phyloP scores from a whole-genome alignment of 257 asterid genomes.

The Oldenlandia corymbosa region DNA sequence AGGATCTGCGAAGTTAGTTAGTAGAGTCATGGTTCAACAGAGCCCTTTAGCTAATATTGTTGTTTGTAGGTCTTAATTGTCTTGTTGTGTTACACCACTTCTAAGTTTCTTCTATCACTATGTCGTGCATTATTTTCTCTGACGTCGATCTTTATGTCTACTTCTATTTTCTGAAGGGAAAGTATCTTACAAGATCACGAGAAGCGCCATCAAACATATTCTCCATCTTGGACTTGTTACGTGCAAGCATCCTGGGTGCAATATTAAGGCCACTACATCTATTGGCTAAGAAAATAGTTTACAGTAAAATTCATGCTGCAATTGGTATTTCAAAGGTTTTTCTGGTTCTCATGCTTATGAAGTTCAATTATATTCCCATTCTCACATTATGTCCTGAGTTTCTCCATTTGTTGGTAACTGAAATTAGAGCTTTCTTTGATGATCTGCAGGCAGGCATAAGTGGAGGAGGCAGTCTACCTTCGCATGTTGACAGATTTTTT shows the following conservation, averaged over 20 bases:
- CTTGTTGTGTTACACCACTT: not conserved
- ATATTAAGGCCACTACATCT: slow-evolving; percentile 67
- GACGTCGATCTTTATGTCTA: not conserved
- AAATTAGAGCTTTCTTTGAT: slow-evolving; percentile 7
- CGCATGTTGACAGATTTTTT: slow-evolving; percentile 75
- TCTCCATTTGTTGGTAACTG: slow-evolving; percentile 3
- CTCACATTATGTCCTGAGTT: not conserved
- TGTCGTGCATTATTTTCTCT: not conserved
- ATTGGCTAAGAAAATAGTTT: slow-evolving; percentile 70
- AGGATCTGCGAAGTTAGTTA: not conserved
- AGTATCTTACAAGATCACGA: slow-evolving; percentile 57
- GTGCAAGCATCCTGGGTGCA: slow-evolving; percentile 57
- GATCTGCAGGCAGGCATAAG: slow-evolving; percentile 65
- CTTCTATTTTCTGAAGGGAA: slow-evolving; percentile 50
- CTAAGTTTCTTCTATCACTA: not conserved
- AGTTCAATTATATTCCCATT: slow-evolving; percentile 5
- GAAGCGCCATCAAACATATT: slow-evolving; percentile 56
- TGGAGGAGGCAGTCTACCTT: slow-evolving; percentile 93
- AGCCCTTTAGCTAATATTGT: not conserved
- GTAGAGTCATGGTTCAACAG: not conserved
- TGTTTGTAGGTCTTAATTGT: not conserved
- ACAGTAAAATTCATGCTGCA: slow-evolving; percentile 63
- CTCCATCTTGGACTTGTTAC: slow-evolving; percentile 60
- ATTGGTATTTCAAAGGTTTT: slow-evolving; percentile 83
- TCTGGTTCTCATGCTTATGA: not conserved